Conservation (phyloP, 805 yeast genomes). For the Ogataea naganishii region DNA sequence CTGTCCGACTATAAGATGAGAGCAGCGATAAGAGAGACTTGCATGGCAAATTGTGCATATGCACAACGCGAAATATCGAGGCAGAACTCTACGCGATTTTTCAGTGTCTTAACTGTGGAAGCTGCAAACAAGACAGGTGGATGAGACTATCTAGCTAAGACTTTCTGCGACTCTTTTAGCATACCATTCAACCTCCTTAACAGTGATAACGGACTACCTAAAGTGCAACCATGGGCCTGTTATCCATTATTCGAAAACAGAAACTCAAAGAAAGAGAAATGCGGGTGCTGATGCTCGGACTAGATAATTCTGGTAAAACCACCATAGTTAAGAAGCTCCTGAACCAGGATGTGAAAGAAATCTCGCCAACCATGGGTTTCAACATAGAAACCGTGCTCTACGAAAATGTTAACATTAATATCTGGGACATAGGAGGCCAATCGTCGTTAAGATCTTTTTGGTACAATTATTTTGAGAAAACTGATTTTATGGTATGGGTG, state of each 20-base stretch:
- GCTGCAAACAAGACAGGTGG: no score
- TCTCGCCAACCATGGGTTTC: slow-evolving; percentile 89
- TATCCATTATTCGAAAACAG: slow-evolving; percentile 74
- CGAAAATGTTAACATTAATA: slow-evolving; percentile 37
- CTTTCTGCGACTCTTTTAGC: background rate
- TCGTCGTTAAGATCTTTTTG: slow-evolving; percentile 75
- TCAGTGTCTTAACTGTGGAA: no score
- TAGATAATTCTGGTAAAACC: slow-evolving; percentile 89
- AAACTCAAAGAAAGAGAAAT: slow-evolving; percentile 72
- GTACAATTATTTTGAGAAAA: slow-evolving; percentile 85
- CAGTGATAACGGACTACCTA: background rate
- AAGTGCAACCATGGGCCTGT: slow-evolving; percentile 55
- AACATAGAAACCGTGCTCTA: slow-evolving; percentile 54
- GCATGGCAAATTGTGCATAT: no score
- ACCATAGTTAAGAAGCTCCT: slow-evolving; percentile 62
- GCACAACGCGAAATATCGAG: no score
- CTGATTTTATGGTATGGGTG: slow-evolving; percentile 80
- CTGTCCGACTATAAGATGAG: no score
- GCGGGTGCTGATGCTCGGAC: slow-evolving; percentile 68
- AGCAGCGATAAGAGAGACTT: no score
- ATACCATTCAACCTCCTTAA: background rate
- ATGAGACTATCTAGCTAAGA: background rate
- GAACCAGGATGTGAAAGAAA: slow-evolving; percentile 37
- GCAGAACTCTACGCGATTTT: no score
- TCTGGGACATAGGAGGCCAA: slow-evolving; percentile 92